These are phyloP conservation scores for Blumeria graminis DNA, from an alignment of 2,329 filamentous ascomycete genomes.

Conservation along the genomic window DNA sequence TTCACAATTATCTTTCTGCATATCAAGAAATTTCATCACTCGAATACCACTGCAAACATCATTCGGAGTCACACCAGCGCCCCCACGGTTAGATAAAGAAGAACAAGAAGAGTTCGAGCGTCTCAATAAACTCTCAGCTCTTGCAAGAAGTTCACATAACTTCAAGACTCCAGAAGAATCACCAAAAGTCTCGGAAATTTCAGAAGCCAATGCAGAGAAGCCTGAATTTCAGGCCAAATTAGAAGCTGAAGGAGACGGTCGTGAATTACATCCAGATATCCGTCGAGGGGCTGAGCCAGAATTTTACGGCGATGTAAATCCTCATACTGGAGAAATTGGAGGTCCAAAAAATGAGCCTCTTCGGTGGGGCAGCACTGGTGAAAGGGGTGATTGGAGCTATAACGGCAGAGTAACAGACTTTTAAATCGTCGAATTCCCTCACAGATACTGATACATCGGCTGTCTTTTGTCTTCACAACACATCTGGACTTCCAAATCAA, in stretches of 20 bases:
- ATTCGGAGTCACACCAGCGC: constrained; percentile 36
- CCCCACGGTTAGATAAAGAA: constrained; percentile 66
- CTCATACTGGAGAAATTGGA: constrained; percentile 82
- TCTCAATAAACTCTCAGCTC: constrained; percentile 56
- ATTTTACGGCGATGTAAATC: constrained; percentile 80
- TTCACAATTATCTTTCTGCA: no score
- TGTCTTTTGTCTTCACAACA: no score
- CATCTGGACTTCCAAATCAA: no score
- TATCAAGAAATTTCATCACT: no score
- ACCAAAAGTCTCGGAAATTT: constrained; percentile 4
- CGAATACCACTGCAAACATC: no score
- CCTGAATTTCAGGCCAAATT: constrained; percentile 18
- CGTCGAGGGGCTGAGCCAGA: constrained; percentile 62
- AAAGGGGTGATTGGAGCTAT: constrained; percentile 56
- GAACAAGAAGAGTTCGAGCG: constrained; percentile 80
- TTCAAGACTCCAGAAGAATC: constrained; percentile 36
- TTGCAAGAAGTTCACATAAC: constrained; percentile 18
- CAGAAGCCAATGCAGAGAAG: constrained; percentile 16
- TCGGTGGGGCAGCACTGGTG: constrained; percentile 52
- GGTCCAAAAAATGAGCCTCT: constrained; percentile 94
- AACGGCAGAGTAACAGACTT: constrained; percentile 94
- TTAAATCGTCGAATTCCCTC: constrained; percentile 10
- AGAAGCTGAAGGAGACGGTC: constrained; percentile 31
- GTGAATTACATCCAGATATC: constrained; percentile 45
- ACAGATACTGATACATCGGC: no score